Conservation (phyloP, 1,139 yeast species). For the Saccharomyces hybrid region DNA sequence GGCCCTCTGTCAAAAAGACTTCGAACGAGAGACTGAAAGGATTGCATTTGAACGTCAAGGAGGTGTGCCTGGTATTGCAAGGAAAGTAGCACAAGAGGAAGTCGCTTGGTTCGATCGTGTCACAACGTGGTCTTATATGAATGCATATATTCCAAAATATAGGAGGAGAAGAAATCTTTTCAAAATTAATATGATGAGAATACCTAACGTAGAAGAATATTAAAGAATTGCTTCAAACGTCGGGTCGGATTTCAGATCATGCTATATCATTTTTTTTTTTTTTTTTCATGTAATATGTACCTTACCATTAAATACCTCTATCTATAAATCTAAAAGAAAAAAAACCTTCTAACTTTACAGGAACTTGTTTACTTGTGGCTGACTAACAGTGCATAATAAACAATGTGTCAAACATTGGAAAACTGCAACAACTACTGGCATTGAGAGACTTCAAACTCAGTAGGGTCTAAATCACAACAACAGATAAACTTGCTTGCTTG, state of each 20-base stretch:
- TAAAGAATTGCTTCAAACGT: not conserved
- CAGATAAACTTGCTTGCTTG: too few species aligned
- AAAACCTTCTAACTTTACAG: too few species aligned
- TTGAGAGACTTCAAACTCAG: too few species aligned
- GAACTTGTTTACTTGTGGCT: too few species aligned
- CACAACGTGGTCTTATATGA: constrained; percentile 13
- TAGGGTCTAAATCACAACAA: not conserved
- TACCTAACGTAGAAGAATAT: not conserved
- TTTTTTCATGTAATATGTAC: too few species aligned
- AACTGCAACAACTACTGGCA: too few species aligned
- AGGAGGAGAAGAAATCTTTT: not conserved
- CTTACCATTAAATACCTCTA: too few species aligned
- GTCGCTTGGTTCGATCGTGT: constrained; percentile 11
- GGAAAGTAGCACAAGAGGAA: constrained; percentile 8
- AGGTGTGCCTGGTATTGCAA: constrained; percentile 10
- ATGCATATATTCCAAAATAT: constrained; percentile 9
- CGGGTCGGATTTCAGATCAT: too few species aligned
- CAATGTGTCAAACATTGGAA: too few species aligned
- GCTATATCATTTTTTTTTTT: too few species aligned
- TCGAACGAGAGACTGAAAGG: constrained; percentile 9
- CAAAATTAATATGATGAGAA: not conserved
- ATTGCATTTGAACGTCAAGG: constrained; percentile 11
- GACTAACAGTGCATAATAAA: too few species aligned
- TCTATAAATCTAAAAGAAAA: too few species aligned
- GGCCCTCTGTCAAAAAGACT: constrained; percentile 8